Percentiles rank a stretch among this genome's conserved stretches.
phyloP scores from a whole-genome alignment of 1,139 yeast genomes.

The Geotrichum restrictum region DNA sequence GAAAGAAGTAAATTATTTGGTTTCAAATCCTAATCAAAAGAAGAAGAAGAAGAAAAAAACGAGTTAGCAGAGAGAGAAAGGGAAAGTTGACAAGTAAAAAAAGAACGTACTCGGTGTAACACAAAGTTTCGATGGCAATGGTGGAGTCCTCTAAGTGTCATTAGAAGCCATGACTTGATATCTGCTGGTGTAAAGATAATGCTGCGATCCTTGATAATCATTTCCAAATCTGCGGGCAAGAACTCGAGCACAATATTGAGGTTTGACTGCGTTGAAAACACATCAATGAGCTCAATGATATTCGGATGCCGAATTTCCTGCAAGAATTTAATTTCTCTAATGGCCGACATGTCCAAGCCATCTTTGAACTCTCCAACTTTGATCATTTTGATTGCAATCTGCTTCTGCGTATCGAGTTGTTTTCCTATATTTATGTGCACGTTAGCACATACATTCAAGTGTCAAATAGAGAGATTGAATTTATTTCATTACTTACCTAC shows the following conservation, averaged over 20 bases:
- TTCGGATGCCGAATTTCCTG: conserved; percentile 82
- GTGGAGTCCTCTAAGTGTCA: conserved; percentile 91
- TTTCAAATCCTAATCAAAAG: conserved; percentile 41
- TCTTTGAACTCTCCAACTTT: conserved; percentile 92
- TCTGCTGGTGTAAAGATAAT: conserved; percentile 81
- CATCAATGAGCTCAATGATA: conserved; percentile 83
- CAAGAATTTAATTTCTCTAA: conserved; percentile 87
- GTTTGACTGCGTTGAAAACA: conserved; percentile 66
- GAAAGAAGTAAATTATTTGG: conserved; percentile 71
- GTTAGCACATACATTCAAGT: no score
- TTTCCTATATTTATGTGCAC: conserved; percentile 17
- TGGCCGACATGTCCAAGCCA: conserved; percentile 96
- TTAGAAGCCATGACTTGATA: conserved; percentile 86
- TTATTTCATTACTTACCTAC: conserved; percentile 77
- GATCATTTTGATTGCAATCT: conserved; percentile 90
- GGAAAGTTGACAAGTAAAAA: neutral
- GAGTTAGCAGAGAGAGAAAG: neutral
- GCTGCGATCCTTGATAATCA: conserved; percentile 73
- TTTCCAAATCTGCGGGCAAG: conserved; percentile 87
- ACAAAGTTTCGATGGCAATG: conserved; percentile 92
- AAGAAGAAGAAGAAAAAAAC: no score
- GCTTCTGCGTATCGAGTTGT: conserved; percentile 25
- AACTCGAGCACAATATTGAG: conserved; percentile 85
- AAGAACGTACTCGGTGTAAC: conserved; percentile 54
- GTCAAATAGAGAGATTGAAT: no score